Conservation (phyloP, 2,329 filamentous ascomycete genomes). For the Allantophomopsis cytisporea region DNA sequence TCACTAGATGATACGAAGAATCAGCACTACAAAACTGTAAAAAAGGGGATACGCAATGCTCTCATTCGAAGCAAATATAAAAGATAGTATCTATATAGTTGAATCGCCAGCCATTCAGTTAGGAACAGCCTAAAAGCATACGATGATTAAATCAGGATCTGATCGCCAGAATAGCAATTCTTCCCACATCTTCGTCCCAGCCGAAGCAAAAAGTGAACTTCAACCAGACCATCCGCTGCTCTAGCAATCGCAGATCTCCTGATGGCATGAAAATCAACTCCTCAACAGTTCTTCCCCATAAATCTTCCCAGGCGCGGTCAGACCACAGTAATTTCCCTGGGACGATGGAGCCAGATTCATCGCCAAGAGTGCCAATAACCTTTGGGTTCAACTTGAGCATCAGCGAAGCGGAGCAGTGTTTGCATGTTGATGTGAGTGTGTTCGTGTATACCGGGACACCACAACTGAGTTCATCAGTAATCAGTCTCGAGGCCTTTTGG, state of each 20-base stretch:
- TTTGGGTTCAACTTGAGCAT: constrained; percentile 24
- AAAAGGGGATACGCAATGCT: too few species aligned
- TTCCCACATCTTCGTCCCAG: constrained; percentile 27
- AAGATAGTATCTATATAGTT: too few species aligned
- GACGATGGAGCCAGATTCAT: constrained; percentile 41
- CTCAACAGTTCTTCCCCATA: constrained; percentile 28
- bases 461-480: constrained; percentile 25
- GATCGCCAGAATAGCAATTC: constrained; percentile 26
- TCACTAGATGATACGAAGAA: too few species aligned
- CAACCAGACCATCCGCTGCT: constrained; percentile 35
- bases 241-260: constrained; percentile 30
- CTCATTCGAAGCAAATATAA: too few species aligned
- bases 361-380: constrained; percentile 24
- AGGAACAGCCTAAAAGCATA: neutral
- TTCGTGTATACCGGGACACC: constrained; percentile 40
- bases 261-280: constrained; percentile 22
- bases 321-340: constrained; percentile 39
- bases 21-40: too few species aligned
- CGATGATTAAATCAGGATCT: constrained; percentile 18
- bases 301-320: constrained; percentile 33
- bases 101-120: too few species aligned
- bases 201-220: constrained; percentile 41
- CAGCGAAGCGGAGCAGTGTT: constrained; percentile 19
- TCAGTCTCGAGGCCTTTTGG: neutral
- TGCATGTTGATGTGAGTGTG: constrained; percentile 21